A percentile compares a stretch with the other conserved stretches of the same genome.
phyloP scores from a whole-genome alignment of 495 filamentous ascomycete species.

The Zalerion maritima region DNA sequence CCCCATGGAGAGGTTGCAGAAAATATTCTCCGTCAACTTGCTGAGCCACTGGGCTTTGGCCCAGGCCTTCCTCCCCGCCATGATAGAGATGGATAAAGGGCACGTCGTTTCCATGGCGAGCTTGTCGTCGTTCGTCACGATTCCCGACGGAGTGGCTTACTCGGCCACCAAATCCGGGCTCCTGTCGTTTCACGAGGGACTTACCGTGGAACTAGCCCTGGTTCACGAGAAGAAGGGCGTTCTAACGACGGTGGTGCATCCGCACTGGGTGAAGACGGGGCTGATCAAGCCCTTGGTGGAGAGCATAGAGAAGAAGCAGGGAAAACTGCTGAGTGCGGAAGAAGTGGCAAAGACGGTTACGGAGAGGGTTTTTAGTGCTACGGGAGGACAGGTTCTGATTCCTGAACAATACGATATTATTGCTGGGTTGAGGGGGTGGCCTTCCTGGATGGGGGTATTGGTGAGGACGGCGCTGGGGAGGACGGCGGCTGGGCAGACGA shows the following conservation, averaged over 20 bases:
- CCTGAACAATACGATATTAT: slow-evolving; percentile 10
- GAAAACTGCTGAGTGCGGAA: slow-evolving; percentile 29
- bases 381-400: slow-evolving; percentile 30
- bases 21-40: slow-evolving; percentile 43
- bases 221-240: slow-evolving; percentile 1
- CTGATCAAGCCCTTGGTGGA: slow-evolving; percentile 24
- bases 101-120: slow-evolving; percentile 41
- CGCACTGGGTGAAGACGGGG: slow-evolving; percentile 31
- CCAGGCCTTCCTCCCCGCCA: slow-evolving; percentile 42
- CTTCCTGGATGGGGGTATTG: slow-evolving; percentile 2
- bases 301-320: slow-evolving; percentile 14
- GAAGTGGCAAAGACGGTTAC: slow-evolving; percentile 36
- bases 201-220: slow-evolving; percentile 3
- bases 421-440: slow-evolving; percentile 1
- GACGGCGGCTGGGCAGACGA: too few species aligned
- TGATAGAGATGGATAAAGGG: slow-evolving; percentile 43
- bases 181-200: slow-evolving; percentile 35
- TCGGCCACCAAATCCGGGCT: slow-evolving; percentile 40
- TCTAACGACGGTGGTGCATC: slow-evolving; percentile 14
- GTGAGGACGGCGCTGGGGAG: slow-evolving; percentile 3
- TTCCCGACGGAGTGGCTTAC: slow-evolving; percentile 39
- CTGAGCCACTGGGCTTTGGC: slow-evolving; percentile 41
- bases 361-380: slow-evolving; percentile 27
- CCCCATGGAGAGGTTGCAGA: slow-evolving; percentile 29
- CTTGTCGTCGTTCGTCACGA: slow-evolving; percentile 36